Base-by-base conservation (phyloP, 1,284 basidiomycete genomes). In the Sanghuangporus weigelae region DNA sequence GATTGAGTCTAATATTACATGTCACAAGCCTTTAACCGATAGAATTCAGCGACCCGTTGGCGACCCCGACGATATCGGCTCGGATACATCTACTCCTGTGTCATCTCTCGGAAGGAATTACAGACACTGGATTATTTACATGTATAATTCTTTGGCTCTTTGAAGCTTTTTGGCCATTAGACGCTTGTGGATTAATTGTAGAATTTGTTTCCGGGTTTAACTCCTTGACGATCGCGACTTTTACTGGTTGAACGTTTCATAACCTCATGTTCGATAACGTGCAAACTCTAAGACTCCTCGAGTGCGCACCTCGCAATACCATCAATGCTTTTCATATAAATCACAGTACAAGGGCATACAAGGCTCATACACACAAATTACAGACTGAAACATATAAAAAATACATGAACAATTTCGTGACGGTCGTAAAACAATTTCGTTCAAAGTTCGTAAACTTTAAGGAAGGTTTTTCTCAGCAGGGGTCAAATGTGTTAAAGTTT, bases 391-490 rank as follows among this genome's bases (percentile, higher is more conserved):
- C 36, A 51, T 8, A 26, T 8, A 40, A 12, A 11, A 11, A 35
- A 12, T 8, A 31, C 46, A 35, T 59, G 31, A 31, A 38, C 44
- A 42, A 60, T 51, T 16, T 51, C 58, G 36, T 60, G 58, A 60
- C 31, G 48, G 48, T 42, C 58, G 46, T 60, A 60, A 60, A 48
- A 31, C 31, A 54, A 31, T 31, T 38, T 51, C 58, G 48, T 60
- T 60, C 49, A 51, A 19, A n/a, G 19, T n/a, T 60, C 49, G 48
- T 60, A 35, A 51, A 60, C 38, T 12, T 36, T 38, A 3, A 38
- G 31, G 26, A 36, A 46, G 44, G 21, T 14, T 38, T 35, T 35
- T 54, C 5, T 19, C 56, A 35, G 36, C 10, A 56, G 39, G 46
- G 39, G 51, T 61, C 40, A 42, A 42, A 56, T 36, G 14, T 35